Conservation (phyloP, 257 asterid species). For the Gentiana straminea region DNA sequence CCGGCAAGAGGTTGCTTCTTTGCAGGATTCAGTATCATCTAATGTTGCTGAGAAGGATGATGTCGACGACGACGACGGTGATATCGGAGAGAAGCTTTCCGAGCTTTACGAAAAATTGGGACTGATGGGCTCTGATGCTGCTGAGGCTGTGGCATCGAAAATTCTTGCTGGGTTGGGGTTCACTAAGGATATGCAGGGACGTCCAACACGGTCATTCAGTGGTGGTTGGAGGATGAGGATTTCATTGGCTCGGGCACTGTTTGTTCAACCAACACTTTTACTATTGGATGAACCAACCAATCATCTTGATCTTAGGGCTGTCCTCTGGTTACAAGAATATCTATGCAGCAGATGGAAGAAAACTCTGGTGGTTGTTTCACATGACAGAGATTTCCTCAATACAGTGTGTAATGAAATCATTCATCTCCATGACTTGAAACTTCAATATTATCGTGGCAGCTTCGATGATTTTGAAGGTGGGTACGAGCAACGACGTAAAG, state of each 20-base stretch:
- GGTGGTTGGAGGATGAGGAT: conserved; percentile 33
- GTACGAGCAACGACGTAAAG: conserved; percentile 12
- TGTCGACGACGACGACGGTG: neutral
- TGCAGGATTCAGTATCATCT: conserved; percentile 11
- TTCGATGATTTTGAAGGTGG: conserved; percentile 11
- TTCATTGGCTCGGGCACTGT: conserved; percentile 26
- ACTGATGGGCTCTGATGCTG: conserved; percentile 28
- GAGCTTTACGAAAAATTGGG: conserved; percentile 23
- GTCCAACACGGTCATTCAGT: conserved; percentile 23
- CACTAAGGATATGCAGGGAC: conserved; percentile 25
- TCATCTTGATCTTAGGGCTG: conserved; percentile 28
- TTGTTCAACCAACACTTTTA: conserved; percentile 26
- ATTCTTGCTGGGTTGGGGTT: conserved; percentile 31
- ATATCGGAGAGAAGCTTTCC: conserved; percentile 17
- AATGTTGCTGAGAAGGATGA: conserved; percentile 3
- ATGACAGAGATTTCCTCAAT: conserved; percentile 26
- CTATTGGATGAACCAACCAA: conserved; percentile 29
- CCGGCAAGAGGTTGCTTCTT: conserved; percentile 20
- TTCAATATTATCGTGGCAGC: conserved; percentile 10
- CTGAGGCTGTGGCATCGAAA: conserved; percentile 24
- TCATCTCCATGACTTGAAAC: conserved; percentile 11
- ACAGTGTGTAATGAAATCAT: conserved; percentile 20
- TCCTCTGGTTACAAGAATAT: conserved; percentile 28
- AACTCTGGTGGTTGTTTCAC: conserved; percentile 26
- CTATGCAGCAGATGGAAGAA: conserved; percentile 26